Evolutionary conservation across 1,284 basidiomycete species (phyloP), one percentile per base, ranked within the genome.

Genomic region (Trichosporon coremiiforme): DNA sequence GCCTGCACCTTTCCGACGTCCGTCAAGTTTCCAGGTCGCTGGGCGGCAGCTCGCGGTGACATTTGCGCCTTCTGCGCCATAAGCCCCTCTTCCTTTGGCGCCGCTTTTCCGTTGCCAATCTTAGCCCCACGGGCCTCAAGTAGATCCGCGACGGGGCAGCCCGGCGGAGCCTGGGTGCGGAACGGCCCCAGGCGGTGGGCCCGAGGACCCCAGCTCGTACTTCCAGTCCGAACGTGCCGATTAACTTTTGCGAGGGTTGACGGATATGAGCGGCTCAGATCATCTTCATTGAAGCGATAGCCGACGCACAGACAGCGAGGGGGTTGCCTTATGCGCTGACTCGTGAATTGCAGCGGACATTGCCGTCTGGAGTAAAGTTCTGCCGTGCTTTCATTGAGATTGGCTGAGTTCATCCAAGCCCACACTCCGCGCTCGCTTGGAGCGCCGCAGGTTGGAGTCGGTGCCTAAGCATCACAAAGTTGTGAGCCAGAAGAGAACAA

Each of bases 321-420:
- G 41, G n/a, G 10, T 9, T 41, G 41, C 41, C 33, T 6, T 35
- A 55, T 22, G 50, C 4, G 7, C 20, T 55, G 50, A 13, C 3
- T 29, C 9, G 20, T 55, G 50, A 55, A 55, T 55, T 31, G 55
- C 50, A 53, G 55, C 55, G 55, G 55, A 60, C 31, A 60, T 60
- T 17, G 29, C 55, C 55, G 55, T 15, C 55, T 4, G 57, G n/a
- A 17, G 15, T 10, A 62, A 35, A 33, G 57, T 33, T 62, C 57
- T 62, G 6, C 57, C 57, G 57, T 13, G 12, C 9, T 31, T 29
- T 33, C 12, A 33, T 4, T 25, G 20, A 29, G 25, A 31, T 60
- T 33, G 13, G 15, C 20, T 20, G 20, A 64, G 3, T 38, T 31
- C 13, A 17, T 9, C 29, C 55, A 31, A 29, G 13, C 29, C 20